phyloP scores from a whole-genome alignment of 2,329 filamentous ascomycete genomes.

The Colletotrichum spaethianum region DNA sequence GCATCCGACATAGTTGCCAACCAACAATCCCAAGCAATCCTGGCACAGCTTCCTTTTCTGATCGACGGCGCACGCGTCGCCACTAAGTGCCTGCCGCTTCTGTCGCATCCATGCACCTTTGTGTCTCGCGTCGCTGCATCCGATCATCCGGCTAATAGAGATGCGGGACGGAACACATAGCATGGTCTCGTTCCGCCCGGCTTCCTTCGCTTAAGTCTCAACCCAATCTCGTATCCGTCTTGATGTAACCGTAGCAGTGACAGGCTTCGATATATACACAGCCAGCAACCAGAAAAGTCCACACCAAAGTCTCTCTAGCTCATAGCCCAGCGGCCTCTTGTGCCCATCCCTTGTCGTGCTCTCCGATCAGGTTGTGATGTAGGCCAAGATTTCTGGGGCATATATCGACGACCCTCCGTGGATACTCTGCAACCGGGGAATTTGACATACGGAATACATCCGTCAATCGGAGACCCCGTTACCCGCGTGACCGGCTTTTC shows the following conservation, averaged over 20 bases:
- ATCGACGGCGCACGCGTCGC: slow-evolving; percentile 1
- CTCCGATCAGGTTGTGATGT: not conserved
- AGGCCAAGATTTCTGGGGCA: too few species aligned
- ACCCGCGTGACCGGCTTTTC: not conserved
- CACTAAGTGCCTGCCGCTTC: slow-evolving; percentile 29
- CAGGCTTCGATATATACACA: not conserved
- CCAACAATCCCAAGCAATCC: not conserved
- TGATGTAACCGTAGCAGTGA: slow-evolving; percentile 1
- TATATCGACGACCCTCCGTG: too few species aligned
- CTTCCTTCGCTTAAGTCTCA: slow-evolving; percentile 10
- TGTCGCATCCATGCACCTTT: slow-evolving; percentile 7
- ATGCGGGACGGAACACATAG: not conserved
- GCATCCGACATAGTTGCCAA: slow-evolving; percentile 1
- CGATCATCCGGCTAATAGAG: slow-evolving; percentile 10
- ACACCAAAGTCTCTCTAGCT: not conserved
- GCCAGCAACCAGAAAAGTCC: too few species aligned
- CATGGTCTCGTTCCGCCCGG: not conserved
- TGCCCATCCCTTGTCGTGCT: not conserved
- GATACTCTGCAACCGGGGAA: not conserved
- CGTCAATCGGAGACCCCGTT: not conserved
- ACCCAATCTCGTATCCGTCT: not conserved
- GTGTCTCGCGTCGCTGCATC: not conserved
- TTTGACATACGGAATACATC: not conserved
- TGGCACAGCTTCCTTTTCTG: slow-evolving; percentile 14
- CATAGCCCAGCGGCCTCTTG: not conserved